Conservation (phyloP, 208 protist genomes). For the Crithidia mellificae region DNA sequence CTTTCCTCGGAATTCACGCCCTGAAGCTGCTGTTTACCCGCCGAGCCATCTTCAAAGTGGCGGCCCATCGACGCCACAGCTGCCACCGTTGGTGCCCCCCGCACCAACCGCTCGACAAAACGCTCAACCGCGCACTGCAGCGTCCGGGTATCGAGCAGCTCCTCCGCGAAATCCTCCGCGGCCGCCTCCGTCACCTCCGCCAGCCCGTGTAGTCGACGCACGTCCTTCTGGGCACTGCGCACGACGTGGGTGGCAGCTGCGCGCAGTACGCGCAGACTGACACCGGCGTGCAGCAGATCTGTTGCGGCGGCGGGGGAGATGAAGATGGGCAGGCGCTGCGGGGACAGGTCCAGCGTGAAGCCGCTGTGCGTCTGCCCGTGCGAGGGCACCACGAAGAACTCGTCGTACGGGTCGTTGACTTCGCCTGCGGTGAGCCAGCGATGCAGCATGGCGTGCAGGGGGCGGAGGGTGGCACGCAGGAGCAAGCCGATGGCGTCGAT, state of each 20-base stretch:
- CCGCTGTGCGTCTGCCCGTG: constrained; percentile 58
- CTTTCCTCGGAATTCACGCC: background rate
- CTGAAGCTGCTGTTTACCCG: background rate
- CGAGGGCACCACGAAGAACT: constrained; percentile 86
- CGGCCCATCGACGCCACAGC: background rate
- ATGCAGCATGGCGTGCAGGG: constrained; percentile 64
- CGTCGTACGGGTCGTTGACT: constrained; percentile 68
- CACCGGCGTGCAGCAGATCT: constrained; percentile 60
- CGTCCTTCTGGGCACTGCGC: constrained; percentile 33
- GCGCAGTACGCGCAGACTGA: constrained; percentile 74
- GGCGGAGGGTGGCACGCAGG: constrained; percentile 50
- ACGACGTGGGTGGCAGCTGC: constrained; percentile 59
- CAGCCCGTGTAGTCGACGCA: constrained; percentile 26
- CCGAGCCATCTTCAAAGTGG: background rate
- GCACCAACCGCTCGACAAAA: constrained; percentile 30
- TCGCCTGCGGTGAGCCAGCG: constrained; percentile 66
- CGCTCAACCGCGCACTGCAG: constrained; percentile 24
- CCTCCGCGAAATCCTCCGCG: constrained; percentile 30
- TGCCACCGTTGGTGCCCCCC: constrained; percentile 13
- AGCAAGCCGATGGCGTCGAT: constrained; percentile 65
- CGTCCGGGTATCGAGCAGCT: constrained; percentile 38
- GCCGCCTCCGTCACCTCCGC: constrained; percentile 22
- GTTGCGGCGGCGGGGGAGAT: constrained; percentile 54
- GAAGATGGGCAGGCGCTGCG: constrained; percentile 73
- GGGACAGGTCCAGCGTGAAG: constrained; percentile 62